These are phyloP conservation scores for Geranium incanum DNA, from an alignment of 441 rosid species.

Conservation along the genomic window DNA sequence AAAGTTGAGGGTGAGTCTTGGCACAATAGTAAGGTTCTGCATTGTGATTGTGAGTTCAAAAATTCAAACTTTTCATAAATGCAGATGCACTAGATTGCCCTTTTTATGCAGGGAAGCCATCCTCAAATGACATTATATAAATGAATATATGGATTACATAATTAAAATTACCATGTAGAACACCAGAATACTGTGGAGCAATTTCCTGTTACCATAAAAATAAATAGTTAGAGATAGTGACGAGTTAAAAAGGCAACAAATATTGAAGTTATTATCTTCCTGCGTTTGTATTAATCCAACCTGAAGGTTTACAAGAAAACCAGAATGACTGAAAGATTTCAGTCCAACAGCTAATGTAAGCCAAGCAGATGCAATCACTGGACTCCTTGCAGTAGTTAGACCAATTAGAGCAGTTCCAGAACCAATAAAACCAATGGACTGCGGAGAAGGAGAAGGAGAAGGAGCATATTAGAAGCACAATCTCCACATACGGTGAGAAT, in stretches of 20 bases:
- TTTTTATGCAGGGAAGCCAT: background rate
- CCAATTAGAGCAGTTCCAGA: slow-evolving; percentile 77
- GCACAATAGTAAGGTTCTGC: background rate
- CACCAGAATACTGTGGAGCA: slow-evolving; percentile 82
- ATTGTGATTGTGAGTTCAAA: background rate
- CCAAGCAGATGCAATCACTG: slow-evolving; percentile 80
- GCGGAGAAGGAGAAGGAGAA: slow-evolving; percentile 28
- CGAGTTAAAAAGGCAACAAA: slow-evolving; percentile 14
- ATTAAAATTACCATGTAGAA: slow-evolving; percentile 58
- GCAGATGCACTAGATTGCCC: background rate
- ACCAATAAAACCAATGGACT: slow-evolving; percentile 86
- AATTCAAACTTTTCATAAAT: background rate
- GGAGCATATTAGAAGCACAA: slow-evolving; percentile 17
- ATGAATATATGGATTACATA: slow-evolving; percentile 3
- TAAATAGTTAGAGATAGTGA: slow-evolving; percentile 15
- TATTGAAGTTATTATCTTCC: slow-evolving; percentile 3
- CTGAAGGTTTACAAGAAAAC: slow-evolving; percentile 94
- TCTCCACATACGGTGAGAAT: background rate
- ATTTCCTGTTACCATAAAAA: slow-evolving; percentile 57
- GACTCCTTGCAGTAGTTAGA: slow-evolving; percentile 61
- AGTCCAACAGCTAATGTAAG: slow-evolving; percentile 80
- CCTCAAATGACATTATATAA: background rate
- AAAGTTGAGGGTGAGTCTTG: background rate
- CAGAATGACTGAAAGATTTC: slow-evolving; percentile 89
- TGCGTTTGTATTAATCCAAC: slow-evolving; percentile 27